phyloP scores from a whole-genome alignment of 2,329 filamentous ascomycete species.

The Penicillium sp. region DNA sequence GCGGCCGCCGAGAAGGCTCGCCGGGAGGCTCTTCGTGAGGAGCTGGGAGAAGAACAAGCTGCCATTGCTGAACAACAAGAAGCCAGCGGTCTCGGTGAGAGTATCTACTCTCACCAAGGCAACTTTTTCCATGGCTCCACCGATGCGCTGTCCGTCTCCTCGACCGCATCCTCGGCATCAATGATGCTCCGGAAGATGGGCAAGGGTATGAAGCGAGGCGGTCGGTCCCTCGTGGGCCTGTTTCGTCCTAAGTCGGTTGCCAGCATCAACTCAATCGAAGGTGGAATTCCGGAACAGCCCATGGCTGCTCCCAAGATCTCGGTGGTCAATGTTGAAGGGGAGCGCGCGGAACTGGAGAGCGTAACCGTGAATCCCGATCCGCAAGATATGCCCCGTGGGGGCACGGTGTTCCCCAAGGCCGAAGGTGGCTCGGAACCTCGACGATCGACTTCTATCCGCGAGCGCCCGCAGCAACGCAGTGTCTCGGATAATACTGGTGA shows the following conservation, averaged over 20 bases:
- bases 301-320: constrained; percentile 73
- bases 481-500: constrained; percentile 49
- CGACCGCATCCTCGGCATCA: constrained; percentile 52
- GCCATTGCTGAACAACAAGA: constrained; percentile 92
- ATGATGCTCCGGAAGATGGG: constrained; percentile 88
- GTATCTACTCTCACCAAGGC: constrained; percentile 85
- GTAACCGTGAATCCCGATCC: constrained; percentile 72
- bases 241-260: constrained; percentile 93
- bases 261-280: constrained; percentile 69
- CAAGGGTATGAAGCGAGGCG: constrained; percentile 93
- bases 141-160: constrained; percentile 71
- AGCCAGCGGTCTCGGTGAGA: constrained; percentile 85
- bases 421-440: constrained; percentile 74
- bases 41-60: constrained; percentile 83
- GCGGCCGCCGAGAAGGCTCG: constrained; percentile 60
- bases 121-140: constrained; percentile 87
- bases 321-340: constrained; percentile 93
- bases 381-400: constrained; percentile 67
- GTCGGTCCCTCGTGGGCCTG: constrained; percentile 85
- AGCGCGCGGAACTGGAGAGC: constrained; percentile 63
- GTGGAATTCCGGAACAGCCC: constrained; percentile 64
- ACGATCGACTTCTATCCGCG: constrained; percentile 34
- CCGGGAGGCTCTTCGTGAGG: constrained; percentile 65
- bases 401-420: constrained; percentile 79
- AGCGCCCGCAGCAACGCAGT: constrained; percentile 22